These are phyloP conservation scores for Barnettozyma populi DNA, from an alignment of 805 yeast genomes.

Conservation along the genomic window DNA sequence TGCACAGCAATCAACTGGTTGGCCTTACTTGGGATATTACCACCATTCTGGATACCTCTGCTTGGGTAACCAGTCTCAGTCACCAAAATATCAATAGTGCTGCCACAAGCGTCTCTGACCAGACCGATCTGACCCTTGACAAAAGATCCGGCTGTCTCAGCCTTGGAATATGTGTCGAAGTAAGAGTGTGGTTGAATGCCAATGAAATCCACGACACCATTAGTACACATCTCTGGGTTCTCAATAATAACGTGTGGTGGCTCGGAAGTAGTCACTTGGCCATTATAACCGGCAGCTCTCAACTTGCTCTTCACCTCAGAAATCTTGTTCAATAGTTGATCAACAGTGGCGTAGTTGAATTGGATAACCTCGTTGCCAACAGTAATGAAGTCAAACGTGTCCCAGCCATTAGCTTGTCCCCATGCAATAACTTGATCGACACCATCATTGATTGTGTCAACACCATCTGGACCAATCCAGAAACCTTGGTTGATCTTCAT, in stretches of 20 bases:
- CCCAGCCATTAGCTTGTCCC: conserved; percentile 55
- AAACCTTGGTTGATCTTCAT: conserved; percentile 79
- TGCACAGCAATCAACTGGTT: conserved; percentile 71
- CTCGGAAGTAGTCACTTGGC: conserved; percentile 78
- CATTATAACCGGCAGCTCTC: conserved; percentile 66
- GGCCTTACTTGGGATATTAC: conserved; percentile 59
- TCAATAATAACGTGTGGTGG: conserved; percentile 72
- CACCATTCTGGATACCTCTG: conserved; percentile 65
- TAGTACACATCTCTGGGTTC: conserved; percentile 65
- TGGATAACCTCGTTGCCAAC: conserved; percentile 86
- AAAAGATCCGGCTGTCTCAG: conserved; percentile 67
- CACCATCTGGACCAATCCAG: conserved; percentile 67
- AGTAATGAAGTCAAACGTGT: conserved; percentile 67
- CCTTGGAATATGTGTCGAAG: conserved; percentile 59
- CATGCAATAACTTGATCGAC: conserved; percentile 48
- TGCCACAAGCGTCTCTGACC: conserved; percentile 50
- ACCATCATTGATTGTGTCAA: conserved; percentile 58
- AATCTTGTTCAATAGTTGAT: conserved; percentile 62
- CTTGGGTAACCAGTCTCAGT: conserved; percentile 92
- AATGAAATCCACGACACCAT: conserved; percentile 67
- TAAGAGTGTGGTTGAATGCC: conserved; percentile 87
- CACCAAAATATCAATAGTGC: conserved; percentile 47
- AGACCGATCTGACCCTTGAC: conserved; percentile 56
- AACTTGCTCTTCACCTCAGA: conserved; percentile 54
- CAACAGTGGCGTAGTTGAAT: conserved; percentile 53